These are phyloP conservation scores for Phytophthora pisi DNA, from an alignment of 352 stramenopile species.

Conservation along the genomic window DNA sequence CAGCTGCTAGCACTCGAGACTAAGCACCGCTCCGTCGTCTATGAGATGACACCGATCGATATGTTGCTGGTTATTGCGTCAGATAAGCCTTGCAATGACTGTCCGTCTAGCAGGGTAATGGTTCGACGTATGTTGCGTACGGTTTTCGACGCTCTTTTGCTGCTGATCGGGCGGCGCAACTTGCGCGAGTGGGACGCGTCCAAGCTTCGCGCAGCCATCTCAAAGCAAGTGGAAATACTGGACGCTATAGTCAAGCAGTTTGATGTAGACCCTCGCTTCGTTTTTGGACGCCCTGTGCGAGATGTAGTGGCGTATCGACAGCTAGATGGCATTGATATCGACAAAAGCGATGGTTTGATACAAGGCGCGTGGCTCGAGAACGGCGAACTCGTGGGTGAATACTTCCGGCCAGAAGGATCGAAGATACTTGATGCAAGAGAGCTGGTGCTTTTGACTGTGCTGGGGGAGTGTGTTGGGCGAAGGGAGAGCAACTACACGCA, in stretches of 20 bases:
- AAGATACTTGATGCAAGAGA: conserved; percentile 23
- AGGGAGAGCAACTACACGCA: conserved; percentile 28
- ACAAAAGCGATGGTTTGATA: conserved; percentile 16
- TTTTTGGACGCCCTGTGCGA: conserved; percentile 37
- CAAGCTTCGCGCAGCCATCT: conserved; percentile 41
- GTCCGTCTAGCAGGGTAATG: conserved; percentile 4
- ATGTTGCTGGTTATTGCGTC: conserved; percentile 43
- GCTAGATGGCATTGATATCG: conserved; percentile 23
- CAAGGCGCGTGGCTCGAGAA: conserved; percentile 35
- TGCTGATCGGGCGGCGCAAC: conserved; percentile 29
- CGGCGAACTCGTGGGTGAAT: conserved; percentile 27
- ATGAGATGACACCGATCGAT: conserved; percentile 34
- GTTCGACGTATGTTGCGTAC: conserved; percentile 38
- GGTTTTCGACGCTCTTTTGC: conserved; percentile 22
- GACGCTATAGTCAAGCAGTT: conserved; percentile 39
- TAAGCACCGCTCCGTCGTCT: conserved; percentile 38
- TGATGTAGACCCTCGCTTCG: conserved; percentile 25
- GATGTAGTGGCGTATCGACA: conserved; percentile 17
- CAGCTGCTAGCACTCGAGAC: conserved; percentile 39
- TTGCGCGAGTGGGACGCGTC: conserved; percentile 37
- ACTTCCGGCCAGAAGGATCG: conserved; percentile 5
- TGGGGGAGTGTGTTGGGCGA: conserved; percentile 25
- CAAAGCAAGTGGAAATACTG: conserved; percentile 38
- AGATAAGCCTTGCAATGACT: conserved; percentile 26
- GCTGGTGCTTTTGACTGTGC: conserved; percentile 25